Conservation (phyloP, 495 filamentous ascomycete genomes). For the Hyaloscypha finlandica region DNA sequence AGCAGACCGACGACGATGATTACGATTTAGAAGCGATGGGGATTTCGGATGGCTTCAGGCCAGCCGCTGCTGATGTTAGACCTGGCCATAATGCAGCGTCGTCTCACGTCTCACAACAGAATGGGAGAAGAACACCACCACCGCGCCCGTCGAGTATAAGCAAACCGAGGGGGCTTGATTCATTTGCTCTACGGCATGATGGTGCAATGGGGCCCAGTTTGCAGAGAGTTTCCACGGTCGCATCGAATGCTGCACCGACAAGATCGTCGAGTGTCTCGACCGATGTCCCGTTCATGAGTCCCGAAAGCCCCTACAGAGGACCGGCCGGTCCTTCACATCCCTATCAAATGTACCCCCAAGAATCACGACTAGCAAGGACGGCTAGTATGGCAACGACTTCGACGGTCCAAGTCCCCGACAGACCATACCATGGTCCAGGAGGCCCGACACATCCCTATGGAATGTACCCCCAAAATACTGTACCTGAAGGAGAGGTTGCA, state of each 20-base stretch:
- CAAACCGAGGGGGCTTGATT: slow-evolving; percentile 45
- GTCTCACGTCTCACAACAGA: slow-evolving; percentile 21
- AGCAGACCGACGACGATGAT: slow-evolving; percentile 29
- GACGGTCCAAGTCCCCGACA: slow-evolving; percentile 51
- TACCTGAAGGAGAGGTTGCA: slow-evolving; percentile 36
- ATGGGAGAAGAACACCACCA: slow-evolving; percentile 32
- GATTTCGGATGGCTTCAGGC: slow-evolving; percentile 48
- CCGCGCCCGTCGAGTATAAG: slow-evolving; percentile 48
- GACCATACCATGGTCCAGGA: slow-evolving; percentile 58
- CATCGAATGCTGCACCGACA: slow-evolving; percentile 29
- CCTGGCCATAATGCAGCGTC: slow-evolving; percentile 24
- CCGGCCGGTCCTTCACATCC: slow-evolving; percentile 79
- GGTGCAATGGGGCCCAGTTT: slow-evolving; percentile 37
- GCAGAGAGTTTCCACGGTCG: slow-evolving; percentile 13
- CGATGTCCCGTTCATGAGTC: slow-evolving; percentile 44
- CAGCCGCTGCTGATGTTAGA: slow-evolving; percentile 22
- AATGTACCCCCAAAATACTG: slow-evolving; percentile 77
- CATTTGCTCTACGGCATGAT: slow-evolving; percentile 45
- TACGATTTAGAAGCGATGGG: slow-evolving; percentile 43
- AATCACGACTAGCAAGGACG: slow-evolving; percentile 63
- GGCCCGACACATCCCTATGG: slow-evolving; percentile 83
- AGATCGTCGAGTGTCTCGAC: slow-evolving; percentile 38
- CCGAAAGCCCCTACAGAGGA: slow-evolving; percentile 62
- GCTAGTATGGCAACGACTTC: slow-evolving; percentile 66
- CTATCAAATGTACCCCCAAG: slow-evolving; percentile 83